These are phyloP conservation scores for Zygoascus bituminiphila DNA, from an alignment of 805 yeast genomes.

Conservation along the genomic window DNA sequence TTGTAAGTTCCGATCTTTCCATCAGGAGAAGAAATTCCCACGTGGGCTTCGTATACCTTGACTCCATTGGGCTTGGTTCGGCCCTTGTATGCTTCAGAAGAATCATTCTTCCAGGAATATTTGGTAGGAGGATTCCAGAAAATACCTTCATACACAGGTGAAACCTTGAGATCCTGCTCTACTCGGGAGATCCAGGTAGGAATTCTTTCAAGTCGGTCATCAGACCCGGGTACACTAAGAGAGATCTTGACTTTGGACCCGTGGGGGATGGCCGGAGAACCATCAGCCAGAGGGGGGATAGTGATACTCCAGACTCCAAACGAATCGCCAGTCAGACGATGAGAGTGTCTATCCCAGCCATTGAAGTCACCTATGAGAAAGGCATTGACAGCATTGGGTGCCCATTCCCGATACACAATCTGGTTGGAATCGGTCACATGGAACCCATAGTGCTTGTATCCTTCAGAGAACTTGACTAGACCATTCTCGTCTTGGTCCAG, in stretches of 20 bases:
- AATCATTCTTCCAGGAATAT: conserved; percentile 52
- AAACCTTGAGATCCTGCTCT: conserved; percentile 45
- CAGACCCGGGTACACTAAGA: conserved; percentile 55
- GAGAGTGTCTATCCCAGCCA: conserved; percentile 56
- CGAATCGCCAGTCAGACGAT: conserved; percentile 47
- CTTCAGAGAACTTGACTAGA: conserved; percentile 59
- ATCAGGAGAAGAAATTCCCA: conserved; percentile 87
- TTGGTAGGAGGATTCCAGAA: conserved; percentile 78
- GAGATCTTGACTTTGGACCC: conserved; percentile 63
- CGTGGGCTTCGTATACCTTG: conserved; percentile 88
- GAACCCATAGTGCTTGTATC: conserved; percentile 71
- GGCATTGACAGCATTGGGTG: conserved; percentile 76
- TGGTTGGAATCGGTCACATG: conserved; percentile 49
- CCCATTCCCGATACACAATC: conserved; percentile 71
- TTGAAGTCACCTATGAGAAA: conserved; percentile 90
- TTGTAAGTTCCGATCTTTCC: conserved; percentile 76
- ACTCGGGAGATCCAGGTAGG: conserved; percentile 90
- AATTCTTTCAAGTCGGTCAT: conserved; percentile 59
- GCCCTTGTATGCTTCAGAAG: conserved; percentile 39
- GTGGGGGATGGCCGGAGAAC: conserved; percentile 65
- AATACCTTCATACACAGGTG: conserved; percentile 65
- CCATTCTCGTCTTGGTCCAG: conserved; percentile 57
- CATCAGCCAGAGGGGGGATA: conserved; percentile 47
- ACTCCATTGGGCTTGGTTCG: conserved; percentile 37
- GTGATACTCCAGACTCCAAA: conserved; percentile 63